Conservation (phyloP, 306 rosid genomes). For the Prunus mongolica region DNA sequence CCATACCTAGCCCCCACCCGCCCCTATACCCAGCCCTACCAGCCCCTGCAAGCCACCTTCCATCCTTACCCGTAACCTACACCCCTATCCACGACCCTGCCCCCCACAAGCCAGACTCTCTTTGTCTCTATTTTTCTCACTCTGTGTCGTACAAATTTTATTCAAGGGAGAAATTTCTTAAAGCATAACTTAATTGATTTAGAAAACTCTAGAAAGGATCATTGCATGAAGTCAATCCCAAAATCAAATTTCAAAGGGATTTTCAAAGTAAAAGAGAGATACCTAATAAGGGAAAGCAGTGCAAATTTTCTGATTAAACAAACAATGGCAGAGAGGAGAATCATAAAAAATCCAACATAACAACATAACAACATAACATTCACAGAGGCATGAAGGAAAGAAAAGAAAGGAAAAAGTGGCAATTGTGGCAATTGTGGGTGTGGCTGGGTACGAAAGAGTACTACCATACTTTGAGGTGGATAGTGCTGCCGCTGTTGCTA, state of each 20-base stretch:
- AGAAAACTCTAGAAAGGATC: conserved; percentile 21
- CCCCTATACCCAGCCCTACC: too few species aligned
- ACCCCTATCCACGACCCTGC: too few species aligned
- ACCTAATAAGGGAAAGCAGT: conserved; percentile 33
- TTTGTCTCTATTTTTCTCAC: too few species aligned
- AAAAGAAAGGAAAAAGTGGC: conserved; percentile 14
- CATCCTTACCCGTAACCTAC: too few species aligned
- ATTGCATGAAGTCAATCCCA: conserved; percentile 8
- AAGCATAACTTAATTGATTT: conserved; percentile 24
- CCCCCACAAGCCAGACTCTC: too few species aligned
- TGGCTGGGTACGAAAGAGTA: too few species aligned
- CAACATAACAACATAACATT: conserved; percentile 29
- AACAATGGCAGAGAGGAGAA: conserved; percentile 20
- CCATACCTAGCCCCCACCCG: too few species aligned
- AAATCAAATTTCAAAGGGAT: conserved; percentile 15
- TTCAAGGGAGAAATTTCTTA: conserved; percentile 11
- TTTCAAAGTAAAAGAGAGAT: conserved; percentile 11
- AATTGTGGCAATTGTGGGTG: too few species aligned
- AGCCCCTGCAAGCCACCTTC: too few species aligned
- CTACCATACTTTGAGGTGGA: too few species aligned
- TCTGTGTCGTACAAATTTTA: neutral
- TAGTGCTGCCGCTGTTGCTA: too few species aligned
- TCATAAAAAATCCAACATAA: neutral
- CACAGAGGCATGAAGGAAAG: conserved; percentile 66
- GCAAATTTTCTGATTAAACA: conserved; percentile 29